Percentiles rank a stretch among this genome's conserved stretches.
phyloP scores from a whole-genome alignment of 192 early-diverging fungal genomes.

The Irineochytrium annulatum region DNA sequence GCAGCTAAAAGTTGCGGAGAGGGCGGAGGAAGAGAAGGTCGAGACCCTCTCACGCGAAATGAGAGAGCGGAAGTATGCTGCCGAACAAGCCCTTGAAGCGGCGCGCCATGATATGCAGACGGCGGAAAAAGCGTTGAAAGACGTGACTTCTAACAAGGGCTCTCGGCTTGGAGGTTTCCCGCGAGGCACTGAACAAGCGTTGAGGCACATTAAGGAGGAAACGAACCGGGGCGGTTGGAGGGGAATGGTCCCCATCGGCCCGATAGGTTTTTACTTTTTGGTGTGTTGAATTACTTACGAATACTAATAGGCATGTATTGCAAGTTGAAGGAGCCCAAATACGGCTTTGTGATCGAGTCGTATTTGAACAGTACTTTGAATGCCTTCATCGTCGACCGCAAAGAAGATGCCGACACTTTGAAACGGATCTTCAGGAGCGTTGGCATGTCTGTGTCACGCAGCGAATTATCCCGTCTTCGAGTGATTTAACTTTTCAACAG shows the following conservation, averaged over 20 bases:
- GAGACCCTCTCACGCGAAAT: conserved; percentile 18
- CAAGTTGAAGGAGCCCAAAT: background rate
- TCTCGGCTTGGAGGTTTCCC: too few species aligned
- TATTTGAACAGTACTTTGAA: background rate
- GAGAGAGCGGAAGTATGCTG: conserved; percentile 19
- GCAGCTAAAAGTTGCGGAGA: too few species aligned
- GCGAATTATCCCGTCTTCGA: too few species aligned
- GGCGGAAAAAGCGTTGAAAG: too few species aligned
- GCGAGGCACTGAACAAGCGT: conserved; percentile 72
- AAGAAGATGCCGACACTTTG: background rate
- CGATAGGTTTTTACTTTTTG: conserved; percentile 49
- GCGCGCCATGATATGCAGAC: too few species aligned
- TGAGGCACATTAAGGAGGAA: conserved; percentile 67
- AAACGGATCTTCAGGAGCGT: background rate
- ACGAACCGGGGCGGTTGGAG: conserved; percentile 68
- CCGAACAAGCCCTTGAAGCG: too few species aligned
- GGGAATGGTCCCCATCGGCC: conserved; percentile 56
- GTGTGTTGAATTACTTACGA: background rate
- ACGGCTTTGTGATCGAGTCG: background rate
- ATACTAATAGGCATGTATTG: background rate
- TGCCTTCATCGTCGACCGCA: background rate
- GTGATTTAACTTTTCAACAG: too few species aligned
- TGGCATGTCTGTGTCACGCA: too few species aligned
- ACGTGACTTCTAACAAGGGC: too few species aligned
- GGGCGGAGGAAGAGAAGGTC: conserved; percentile 29